Base-by-base conservation (phyloP, 352 stramenopile species). In the Phytophthora hybrid region DNA sequence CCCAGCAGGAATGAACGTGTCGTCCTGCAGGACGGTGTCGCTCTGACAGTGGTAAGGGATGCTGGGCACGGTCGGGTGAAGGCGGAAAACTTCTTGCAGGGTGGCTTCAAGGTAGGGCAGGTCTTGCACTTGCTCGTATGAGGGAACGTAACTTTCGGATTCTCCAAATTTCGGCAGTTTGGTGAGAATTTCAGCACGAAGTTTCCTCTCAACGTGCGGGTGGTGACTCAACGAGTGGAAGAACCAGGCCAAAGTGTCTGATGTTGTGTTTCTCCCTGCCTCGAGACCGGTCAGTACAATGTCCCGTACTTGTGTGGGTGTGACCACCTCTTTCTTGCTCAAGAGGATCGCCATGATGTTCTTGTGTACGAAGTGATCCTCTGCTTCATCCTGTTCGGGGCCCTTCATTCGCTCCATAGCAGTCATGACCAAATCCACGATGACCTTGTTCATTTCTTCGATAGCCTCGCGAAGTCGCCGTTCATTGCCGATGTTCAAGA, bases 241-340 rank as follows among this genome's bases (percentile, higher is more conserved):
- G 21, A 87, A 59, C 85, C 85, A 93, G 19, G 32, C 70, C 11
- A 93, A 37, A 4, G 81, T 70, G 51, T 80, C 74, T 2, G 84
- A 79, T 7, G 82, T 89, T 0, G 83, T 92, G 63, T 93, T 84
- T 16, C 85, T 65, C 11, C 85, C 84, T 32, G 82, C 85, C 44
- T 92, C 72, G 18, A 93, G 60, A 16, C 88, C 77, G 14, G 71
- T 88, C 5, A 92, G 62, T 18, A 85, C 69, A 34, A 93, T 81
- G 52, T 93, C 77, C 3, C 82, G 80, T 14, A 91, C 46, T 46
- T 76, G 63, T 3, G 21, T 79, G 4, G 69, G 73, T 23, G 55
- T 52, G 16, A 72, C 65, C 1, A 31, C 16, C 39, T 66, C 18
- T 2, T 55, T 59, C 5, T 16, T 61, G 23, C 23, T 60, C 23